Percentiles rank a stretch among this genome's conserved stretches.
These are phyloP conservation scores for Amaranthus hypochondriacus DNA, from an alignment of 148 eudicot species.

Conservation along the genomic window DNA sequence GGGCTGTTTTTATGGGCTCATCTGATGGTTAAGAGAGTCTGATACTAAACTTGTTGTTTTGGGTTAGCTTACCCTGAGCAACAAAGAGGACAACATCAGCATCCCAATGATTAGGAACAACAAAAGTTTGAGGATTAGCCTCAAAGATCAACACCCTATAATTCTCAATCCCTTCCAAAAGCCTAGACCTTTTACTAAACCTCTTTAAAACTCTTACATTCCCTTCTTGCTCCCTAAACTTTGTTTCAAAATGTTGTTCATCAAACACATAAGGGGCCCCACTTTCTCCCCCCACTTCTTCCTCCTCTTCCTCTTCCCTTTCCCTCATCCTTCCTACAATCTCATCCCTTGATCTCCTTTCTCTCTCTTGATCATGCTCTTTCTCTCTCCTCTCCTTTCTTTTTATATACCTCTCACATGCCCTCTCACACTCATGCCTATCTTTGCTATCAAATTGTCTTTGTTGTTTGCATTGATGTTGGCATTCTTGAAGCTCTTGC, in stretches of 20 bases:
- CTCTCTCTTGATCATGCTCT: slow-evolving; percentile 14
- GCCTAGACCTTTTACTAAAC: slow-evolving; percentile 53
- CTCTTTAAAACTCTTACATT: slow-evolving; percentile 41
- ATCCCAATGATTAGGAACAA: slow-evolving; percentile 60
- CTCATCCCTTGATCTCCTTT: slow-evolving; percentile 5
- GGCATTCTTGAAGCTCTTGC: slow-evolving; percentile 39
- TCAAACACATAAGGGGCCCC: slow-evolving; percentile 60
- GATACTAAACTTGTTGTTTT: too few relatives aligned
- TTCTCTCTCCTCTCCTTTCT: slow-evolving; percentile 24
- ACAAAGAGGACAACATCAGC: slow-evolving; percentile 66
- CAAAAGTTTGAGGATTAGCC: slow-evolving; percentile 70
- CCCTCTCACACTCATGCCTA: slow-evolving; percentile 19
- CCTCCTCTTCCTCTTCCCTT: slow-evolving; percentile 13
- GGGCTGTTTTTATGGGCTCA: too few relatives aligned
- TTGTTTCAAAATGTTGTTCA: slow-evolving; percentile 45
- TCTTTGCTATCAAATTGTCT: slow-evolving; percentile 20
- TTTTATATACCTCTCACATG: slow-evolving; percentile 25
- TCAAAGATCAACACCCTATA: slow-evolving; percentile 59
- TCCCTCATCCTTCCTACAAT: neutral
- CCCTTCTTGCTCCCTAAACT: slow-evolving; percentile 43
- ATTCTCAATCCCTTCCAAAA: slow-evolving; percentile 67
- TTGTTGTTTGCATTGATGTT: slow-evolving; percentile 39
- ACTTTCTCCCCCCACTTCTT: slow-evolving; percentile 17
- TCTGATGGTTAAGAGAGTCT: too few relatives aligned
- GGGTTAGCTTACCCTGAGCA: slow-evolving; percentile 38